Percentiles rank a stretch among this genome's conserved stretches.
These are phyloP conservation scores for Ambrosia artemisiifolia DNA, from an alignment of 129 eudicot genomes.

Conservation along the genomic window DNA sequence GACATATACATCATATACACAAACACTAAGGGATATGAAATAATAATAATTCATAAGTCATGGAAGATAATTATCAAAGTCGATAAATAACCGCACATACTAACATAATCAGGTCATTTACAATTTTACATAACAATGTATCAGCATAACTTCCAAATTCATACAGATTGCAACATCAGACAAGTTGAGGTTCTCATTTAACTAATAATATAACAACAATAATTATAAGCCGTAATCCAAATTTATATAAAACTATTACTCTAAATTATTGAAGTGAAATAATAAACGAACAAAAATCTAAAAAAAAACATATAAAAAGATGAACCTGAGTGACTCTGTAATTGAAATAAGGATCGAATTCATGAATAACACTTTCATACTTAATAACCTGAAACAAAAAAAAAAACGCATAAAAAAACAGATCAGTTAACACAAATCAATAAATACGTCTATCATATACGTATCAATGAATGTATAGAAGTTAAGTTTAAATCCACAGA, in stretches of 20 bases:
- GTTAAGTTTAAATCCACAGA: slow-evolving; percentile 1
- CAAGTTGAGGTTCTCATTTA: slow-evolving; percentile 5
- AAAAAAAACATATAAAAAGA: neutral
- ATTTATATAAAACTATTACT: slow-evolving; percentile 1
- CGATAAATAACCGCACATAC: neutral
- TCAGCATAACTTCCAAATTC: slow-evolving; percentile 4
- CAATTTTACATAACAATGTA: neutral
- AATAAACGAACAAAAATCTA: slow-evolving; percentile 9
- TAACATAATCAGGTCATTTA: neutral
- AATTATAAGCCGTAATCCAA: neutral
- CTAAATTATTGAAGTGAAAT: neutral
- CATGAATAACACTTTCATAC: slow-evolving; percentile 98
- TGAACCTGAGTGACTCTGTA: slow-evolving; percentile 98
- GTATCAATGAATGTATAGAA: neutral
- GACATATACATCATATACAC: slow-evolving; percentile 8
- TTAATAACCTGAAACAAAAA: slow-evolving; percentile 72
- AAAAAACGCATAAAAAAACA: neutral
- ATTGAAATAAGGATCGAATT: slow-evolving; percentile 97
- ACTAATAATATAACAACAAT: neutral
- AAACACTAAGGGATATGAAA: neutral
- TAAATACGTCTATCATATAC: neutral
- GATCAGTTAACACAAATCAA: neutral
- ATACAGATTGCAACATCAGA: neutral
- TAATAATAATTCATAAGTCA: neutral
- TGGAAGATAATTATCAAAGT: neutral